phyloP scores from a whole-genome alignment of 345 rosid genomes.

The Populus nigra region DNA sequence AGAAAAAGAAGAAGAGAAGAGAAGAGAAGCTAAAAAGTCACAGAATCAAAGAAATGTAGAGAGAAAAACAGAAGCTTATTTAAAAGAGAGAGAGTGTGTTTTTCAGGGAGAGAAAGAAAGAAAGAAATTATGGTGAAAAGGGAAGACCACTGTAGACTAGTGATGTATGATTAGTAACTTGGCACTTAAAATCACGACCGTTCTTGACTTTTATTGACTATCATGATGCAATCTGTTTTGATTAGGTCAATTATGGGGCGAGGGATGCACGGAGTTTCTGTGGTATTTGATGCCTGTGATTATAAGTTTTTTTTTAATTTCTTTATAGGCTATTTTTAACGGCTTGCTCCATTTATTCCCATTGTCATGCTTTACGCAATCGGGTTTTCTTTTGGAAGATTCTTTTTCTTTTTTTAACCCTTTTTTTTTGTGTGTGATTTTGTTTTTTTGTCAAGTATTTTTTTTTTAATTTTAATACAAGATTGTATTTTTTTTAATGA shows the following conservation, averaged over 20 bases:
- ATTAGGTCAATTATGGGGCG: neutral
- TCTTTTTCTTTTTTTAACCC: neutral
- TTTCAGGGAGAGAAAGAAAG: conserved; percentile 7
- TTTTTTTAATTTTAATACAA: no score
- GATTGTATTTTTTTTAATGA: no score
- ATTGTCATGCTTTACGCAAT: conserved; percentile 15
- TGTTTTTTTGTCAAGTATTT: no score
- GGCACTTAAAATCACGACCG: conserved; percentile 4
- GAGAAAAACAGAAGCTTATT: conserved; percentile 16
- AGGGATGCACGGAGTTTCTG: neutral
- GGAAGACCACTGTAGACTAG: neutral
- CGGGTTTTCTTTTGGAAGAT: neutral
- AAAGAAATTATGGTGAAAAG: conserved; percentile 10
- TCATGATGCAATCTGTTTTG: neutral
- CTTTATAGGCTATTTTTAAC: neutral
- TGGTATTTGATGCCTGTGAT: conserved; percentile 11
- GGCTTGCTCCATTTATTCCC: conserved; percentile 14
- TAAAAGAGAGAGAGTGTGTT: neutral
- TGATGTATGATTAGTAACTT: neutral
- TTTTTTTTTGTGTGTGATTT: neutral
- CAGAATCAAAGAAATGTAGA: conserved; percentile 18
- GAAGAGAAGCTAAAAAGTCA: conserved; percentile 42
- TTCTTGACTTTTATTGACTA: neutral
- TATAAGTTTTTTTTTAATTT: no score
- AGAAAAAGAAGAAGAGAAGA: conserved; percentile 34